These are phyloP conservation scores for Fusarium tricinctum DNA, from an alignment of 2,329 filamentous ascomycete species.

Conservation along the genomic window DNA sequence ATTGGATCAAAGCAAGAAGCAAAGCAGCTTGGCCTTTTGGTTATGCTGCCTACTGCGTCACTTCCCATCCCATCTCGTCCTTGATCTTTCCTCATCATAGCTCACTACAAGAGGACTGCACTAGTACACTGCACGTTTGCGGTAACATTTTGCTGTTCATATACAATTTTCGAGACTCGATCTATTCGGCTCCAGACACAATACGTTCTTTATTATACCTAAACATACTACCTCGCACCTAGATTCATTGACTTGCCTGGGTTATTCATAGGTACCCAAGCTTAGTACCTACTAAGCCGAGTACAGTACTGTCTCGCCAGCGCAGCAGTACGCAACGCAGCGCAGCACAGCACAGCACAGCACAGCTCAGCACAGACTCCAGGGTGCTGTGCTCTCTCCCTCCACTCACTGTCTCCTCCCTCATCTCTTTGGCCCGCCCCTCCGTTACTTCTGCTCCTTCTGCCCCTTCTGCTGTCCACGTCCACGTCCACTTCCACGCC, in stretches of 20 bases:
- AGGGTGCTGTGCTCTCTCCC: conserved; percentile 26
- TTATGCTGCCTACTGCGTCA: conserved; percentile 48
- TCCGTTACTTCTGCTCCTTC: conserved; percentile 27
- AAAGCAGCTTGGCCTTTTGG: conserved; percentile 41
- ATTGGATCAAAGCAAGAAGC: conserved; percentile 40
- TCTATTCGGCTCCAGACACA: background rate
- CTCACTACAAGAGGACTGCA: background rate
- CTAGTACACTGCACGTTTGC: conserved; percentile 7
- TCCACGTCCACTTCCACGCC: conserved; percentile 26
- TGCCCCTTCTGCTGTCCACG: conserved; percentile 27
- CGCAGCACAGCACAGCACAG: conserved; percentile 4
- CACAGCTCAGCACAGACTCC: conserved; percentile 37
- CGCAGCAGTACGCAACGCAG: conserved; percentile 14
- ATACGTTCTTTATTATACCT: conserved; percentile 1
- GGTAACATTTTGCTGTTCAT: conserved; percentile 13
- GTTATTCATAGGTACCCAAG: conserved; percentile 6
- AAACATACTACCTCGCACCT: background rate
- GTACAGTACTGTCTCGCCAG: conserved; percentile 19
- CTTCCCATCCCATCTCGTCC: conserved; percentile 31
- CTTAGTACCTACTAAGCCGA: background rate
- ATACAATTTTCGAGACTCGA: conserved; percentile 1
- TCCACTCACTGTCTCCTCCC: conserved; percentile 41
- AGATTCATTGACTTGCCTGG: background rate
- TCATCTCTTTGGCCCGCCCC: conserved; percentile 42
- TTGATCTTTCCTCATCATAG: conserved; percentile 31